These are phyloP conservation scores for Candida stauntonica DNA, from an alignment of 805 yeast species.

Conservation along the genomic window DNA sequence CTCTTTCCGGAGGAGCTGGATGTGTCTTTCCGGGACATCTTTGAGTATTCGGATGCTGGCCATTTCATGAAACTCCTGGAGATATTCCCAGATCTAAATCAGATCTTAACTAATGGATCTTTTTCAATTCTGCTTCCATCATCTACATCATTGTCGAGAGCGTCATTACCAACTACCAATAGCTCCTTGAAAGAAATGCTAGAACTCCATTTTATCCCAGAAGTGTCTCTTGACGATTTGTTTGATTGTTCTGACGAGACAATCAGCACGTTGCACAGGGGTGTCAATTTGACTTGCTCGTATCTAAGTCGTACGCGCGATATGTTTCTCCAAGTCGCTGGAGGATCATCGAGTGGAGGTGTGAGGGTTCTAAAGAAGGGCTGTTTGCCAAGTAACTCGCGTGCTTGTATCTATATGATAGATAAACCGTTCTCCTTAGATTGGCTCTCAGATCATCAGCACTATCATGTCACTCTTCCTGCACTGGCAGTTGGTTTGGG, in stretches of 20 bases:
- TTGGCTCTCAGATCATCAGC: conserved; percentile 52
- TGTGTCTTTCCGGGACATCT: conserved; percentile 51
- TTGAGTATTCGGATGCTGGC: conserved; percentile 47
- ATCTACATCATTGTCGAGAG: conserved; percentile 46
- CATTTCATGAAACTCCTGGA: conserved; percentile 45
- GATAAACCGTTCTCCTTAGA: conserved; percentile 63
- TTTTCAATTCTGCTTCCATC: conserved; percentile 75
- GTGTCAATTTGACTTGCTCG: conserved; percentile 42
- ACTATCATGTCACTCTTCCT: conserved; percentile 59
- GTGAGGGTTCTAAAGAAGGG: conserved; percentile 60
- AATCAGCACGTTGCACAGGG: conserved; percentile 41
- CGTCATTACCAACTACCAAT: conserved; percentile 43
- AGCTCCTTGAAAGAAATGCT: conserved; percentile 49
- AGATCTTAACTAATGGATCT: conserved; percentile 34
- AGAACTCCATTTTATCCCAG: conserved; percentile 65
- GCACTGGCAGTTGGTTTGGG: conserved; percentile 67
- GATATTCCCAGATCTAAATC: conserved; percentile 37
- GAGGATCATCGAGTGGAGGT: conserved; percentile 49
- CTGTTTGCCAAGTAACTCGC: conserved; percentile 39
- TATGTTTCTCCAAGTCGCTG: conserved; percentile 35
- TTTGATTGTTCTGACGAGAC: conserved; percentile 44
- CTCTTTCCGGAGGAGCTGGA: conserved; percentile 52
- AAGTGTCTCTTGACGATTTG: conserved; percentile 43
- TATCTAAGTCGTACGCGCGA: conserved; percentile 31
- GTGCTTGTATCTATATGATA: conserved; percentile 55